phyloP scores from a whole-genome alignment of 2,329 filamentous ascomycete genomes.

The Elsinoe arachidis region DNA sequence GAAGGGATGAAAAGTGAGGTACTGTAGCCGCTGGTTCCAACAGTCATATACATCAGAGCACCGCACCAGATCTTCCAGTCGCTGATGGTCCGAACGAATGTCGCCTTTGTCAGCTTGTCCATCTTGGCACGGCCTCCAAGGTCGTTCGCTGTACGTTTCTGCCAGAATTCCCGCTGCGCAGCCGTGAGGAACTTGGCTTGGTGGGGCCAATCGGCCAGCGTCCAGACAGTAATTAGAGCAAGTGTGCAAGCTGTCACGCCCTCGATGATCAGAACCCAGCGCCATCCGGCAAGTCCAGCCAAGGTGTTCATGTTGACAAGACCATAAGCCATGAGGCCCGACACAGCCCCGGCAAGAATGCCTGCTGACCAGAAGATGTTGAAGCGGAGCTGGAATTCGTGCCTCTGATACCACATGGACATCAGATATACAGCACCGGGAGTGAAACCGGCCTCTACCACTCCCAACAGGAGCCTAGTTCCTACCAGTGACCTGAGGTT shows the following conservation, averaged over 20 bases:
- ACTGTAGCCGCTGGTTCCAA: conserved; percentile 41
- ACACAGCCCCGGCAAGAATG: conserved; percentile 35
- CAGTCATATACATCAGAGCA: conserved; percentile 25
- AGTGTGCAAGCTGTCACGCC: conserved; percentile 23
- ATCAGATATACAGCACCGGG: conserved; percentile 29
- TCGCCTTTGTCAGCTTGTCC: conserved; percentile 44
- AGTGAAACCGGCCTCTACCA: conserved; percentile 32
- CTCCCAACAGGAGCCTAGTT: conserved; percentile 27
- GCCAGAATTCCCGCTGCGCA: conserved; percentile 37
- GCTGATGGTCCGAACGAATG: conserved; percentile 38
- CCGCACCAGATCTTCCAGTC: conserved; percentile 42
- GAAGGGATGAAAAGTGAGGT: conserved; percentile 36
- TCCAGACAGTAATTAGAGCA: conserved; percentile 19
- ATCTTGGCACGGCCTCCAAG: conserved; percentile 38
- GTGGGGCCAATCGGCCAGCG: conserved; percentile 38
- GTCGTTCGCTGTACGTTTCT: conserved; percentile 30
- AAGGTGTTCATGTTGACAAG: conserved; percentile 25
- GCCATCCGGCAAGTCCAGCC: conserved; percentile 26
- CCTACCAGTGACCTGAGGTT: conserved; percentile 26
- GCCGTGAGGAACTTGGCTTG: conserved; percentile 39
- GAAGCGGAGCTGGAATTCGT: conserved; percentile 35
- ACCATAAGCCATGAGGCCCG: conserved; percentile 34
- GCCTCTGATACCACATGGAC: conserved; percentile 34
- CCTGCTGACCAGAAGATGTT: conserved; percentile 35
- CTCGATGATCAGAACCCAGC: conserved; percentile 28